phyloP scores from a whole-genome alignment of 371 early-diverging fungal genomes.

The Mucor mucedo region DNA sequence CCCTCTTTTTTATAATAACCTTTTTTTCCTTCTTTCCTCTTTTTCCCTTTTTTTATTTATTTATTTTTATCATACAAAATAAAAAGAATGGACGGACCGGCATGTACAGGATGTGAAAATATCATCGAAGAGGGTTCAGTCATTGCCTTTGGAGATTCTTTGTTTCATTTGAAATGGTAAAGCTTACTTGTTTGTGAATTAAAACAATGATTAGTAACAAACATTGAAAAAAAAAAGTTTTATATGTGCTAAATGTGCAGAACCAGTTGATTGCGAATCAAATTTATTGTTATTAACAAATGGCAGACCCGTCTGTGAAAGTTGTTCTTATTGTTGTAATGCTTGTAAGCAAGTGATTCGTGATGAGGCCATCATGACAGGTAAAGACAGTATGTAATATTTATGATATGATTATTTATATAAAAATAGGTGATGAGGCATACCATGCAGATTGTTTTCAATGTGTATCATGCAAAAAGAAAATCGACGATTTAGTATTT shows the following conservation, averaged over 20 bases:
- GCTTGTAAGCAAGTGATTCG: conserved; percentile 79
- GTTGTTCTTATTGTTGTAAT: conserved; percentile 84
- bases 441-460: conserved; percentile 88
- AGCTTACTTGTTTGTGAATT: not conserved
- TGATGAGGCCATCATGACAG: conserved; percentile 89
- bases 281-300: conserved; percentile 79
- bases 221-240: conserved; percentile 53
- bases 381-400: conserved; percentile 26
- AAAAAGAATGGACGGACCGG: conserved; percentile 36
- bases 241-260: conserved; percentile 76
- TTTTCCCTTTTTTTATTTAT: not conserved
- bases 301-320: conserved; percentile 82
- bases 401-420: not conserved
- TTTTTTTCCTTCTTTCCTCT: not conserved
- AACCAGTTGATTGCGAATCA: conserved; percentile 74
- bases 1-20: not conserved
- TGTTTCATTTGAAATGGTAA: conserved; percentile 84
- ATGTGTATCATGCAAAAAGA: conserved; percentile 72
- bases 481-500: conserved; percentile 79
- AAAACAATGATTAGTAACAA: not conserved
- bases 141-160: conserved; percentile 80
- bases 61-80: not conserved
- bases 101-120: conserved; percentile 72
- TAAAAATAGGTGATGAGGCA: conserved; percentile 71
- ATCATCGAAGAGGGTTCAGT: conserved; percentile 79